A percentile compares a stretch with the other conserved stretches of the same genome.
These are phyloP conservation scores for Mortierella sp. DNA, from an alignment of 371 early-diverging fungal genomes.

Conservation along the genomic window DNA sequence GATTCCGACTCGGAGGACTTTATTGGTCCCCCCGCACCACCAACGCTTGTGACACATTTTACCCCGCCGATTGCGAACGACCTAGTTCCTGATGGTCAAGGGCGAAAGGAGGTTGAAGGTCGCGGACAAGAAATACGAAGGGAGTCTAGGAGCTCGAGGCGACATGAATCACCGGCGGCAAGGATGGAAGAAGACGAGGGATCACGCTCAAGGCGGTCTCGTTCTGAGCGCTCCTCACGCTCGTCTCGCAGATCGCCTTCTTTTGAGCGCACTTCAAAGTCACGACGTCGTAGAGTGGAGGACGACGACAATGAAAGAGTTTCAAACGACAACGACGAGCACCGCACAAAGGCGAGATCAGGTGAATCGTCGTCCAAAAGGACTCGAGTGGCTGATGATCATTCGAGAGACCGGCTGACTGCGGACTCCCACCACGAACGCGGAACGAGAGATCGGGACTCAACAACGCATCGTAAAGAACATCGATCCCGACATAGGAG, in stretches of 20 bases:
- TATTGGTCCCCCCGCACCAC: neutral
- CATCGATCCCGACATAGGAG: neutral
- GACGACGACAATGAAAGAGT: neutral
- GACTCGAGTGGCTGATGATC: neutral
- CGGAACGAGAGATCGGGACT: neutral
- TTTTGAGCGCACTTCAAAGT: neutral
- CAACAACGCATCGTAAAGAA: neutral
- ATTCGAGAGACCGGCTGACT: neutral
- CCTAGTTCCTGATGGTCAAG: neutral
- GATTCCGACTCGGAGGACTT: neutral
- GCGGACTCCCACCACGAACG: neutral
- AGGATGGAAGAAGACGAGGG: neutral
- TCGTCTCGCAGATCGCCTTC: slow-evolving; percentile 15
- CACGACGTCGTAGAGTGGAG: neutral
- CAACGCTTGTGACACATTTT: neutral
- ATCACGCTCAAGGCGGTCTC: neutral
- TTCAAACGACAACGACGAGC: neutral
- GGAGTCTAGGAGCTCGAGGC: slow-evolving; percentile 17
- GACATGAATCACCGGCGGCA: slow-evolving; percentile 19
- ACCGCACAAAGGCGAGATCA: neutral
- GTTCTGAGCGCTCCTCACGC: slow-evolving; percentile 21
- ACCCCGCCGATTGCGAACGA: neutral
- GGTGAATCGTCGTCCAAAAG: neutral
- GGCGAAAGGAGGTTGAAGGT: neutral
- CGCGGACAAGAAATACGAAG: neutral